Base-by-base conservation (phyloP, 352 stramenopile genomes). In the Achlya hypogyna region DNA sequence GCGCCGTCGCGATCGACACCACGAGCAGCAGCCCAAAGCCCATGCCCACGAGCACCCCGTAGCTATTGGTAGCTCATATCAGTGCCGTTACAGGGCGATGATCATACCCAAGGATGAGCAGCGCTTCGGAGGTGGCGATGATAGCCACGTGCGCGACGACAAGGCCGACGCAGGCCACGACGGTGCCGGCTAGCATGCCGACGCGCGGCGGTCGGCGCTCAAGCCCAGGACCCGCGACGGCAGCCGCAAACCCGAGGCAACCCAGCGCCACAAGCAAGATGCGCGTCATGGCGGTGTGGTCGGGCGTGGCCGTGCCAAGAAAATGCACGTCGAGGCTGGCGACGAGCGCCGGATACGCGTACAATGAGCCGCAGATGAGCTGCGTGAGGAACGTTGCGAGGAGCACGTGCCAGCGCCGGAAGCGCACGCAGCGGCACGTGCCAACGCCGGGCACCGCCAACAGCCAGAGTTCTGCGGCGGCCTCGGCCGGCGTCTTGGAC, bases 91-190 rank as follows among this genome's bases (percentile, higher is more conserved):
- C 4, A 72, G 22, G n/a, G n/a, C n/a, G n/a, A n/a, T n/a, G 22
- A 16, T 23, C 65, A 34, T 72, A 72, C 31, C 68, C 68, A 4
- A 72, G n/a, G 42, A 58, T 47, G 4, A 70, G 34, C 9, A 62
- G 20, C 35, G 6, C 5, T 6, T 20, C 9, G 6, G 18, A 31
- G 9, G 27, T 1, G 23, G 47, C 32, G 9, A 51, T 10, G 0
- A 73, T 28, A 0, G 28, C 60, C 6, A 69, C 6, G 3, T 59
- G 54, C 8, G 49, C 16, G 12, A 68, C 10, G 8, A 73, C 12
- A 16, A 35, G 10, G 32, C 62, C 65, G 5, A 65, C 4, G 3
- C 65, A 23, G 45, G 73, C 23, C 9, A 63, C 14, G 12, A 52
- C 28, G 8, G 34, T 65, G 25, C 45, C 69, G 4, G 63, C 29